Base-by-base conservation (phyloP, 768 basidiomycete species). In the Tylopilus balloui region DNA sequence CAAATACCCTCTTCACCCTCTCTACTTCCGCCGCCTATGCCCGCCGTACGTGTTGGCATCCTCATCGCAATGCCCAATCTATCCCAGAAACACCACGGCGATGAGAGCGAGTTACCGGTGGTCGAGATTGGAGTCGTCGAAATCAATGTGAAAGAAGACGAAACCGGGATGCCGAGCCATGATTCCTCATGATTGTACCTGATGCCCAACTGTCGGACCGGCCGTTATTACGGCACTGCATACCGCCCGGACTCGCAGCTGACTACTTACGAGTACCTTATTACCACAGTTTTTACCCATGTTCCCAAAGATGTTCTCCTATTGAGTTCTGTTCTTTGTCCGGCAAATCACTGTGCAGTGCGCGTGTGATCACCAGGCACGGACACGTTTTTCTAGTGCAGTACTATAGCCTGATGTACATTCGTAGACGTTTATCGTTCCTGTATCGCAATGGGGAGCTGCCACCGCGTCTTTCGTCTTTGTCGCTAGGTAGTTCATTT, bases 61-160 rank as follows among this genome's bases (percentile, higher is more conserved):
- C 61, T 77, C 27, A 71, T 77, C 34, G 74, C 76, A 5, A 75
- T 77, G 76, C 75, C 75, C 17, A 28, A 24, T 21, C 12, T 24
- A 10, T 29, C 52, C 14, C 53, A 20, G 37, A 49, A 45, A 17
- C 52, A 46, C 10, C 10, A 45, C 14, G 14, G 29, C 13, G 67
- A 65, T 27, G 63, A 60, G 25, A 52, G 32, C 11, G 57, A 56
- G n/a, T 60, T 62, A 12, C 71, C 71, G 4, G 55, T 63, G 27
- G 40, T 72, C 5, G 70, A 72, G 54, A 53, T 72, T 10, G 71
- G 71, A 3, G 21, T 69, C 4, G 55, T 56, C 4, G 54, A 63
- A 24, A 57, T 65, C 1, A 25, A 48, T 8, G 13, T 55, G 3
- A 54, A 44, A 29, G 50, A 47, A 9, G 36, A 46, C 6, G 54